A percentile compares a stretch with the other conserved stretches of the same genome.
Evolutionary conservation across 2,329 filamentous ascomycete genomes (phyloP).

Genomic region (Coniella lustricola): DNA sequence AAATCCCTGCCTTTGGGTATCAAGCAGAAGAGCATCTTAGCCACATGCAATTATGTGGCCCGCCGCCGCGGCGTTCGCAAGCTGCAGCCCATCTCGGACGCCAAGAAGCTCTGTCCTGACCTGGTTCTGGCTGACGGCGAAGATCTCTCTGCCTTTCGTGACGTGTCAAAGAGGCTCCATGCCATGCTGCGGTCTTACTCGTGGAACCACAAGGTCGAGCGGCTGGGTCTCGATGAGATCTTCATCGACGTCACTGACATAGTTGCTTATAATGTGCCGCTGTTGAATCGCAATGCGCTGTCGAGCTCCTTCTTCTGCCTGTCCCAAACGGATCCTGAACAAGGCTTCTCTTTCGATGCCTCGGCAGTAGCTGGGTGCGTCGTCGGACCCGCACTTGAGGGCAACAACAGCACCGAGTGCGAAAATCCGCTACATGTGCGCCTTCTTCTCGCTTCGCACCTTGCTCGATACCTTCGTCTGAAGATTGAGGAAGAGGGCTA

Average conservation of each 20-base stretch:
- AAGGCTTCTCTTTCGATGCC: slow-evolving; percentile 76
- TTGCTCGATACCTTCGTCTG: slow-evolving; percentile 66
- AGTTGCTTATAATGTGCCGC: slow-evolving; percentile 68
- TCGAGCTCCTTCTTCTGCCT: slow-evolving; percentile 72
- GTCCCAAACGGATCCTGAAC: slow-evolving; percentile 62
- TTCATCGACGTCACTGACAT: slow-evolving; percentile 81
- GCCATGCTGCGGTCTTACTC: slow-evolving; percentile 63
- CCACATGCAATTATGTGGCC: slow-evolving; percentile 92
- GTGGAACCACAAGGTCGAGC: slow-evolving; percentile 73
- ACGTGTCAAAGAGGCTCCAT: slow-evolving; percentile 78
- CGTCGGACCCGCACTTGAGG: slow-evolving; percentile 17
- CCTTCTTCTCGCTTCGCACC: slow-evolving; percentile 70
- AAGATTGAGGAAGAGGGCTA: slow-evolving; percentile 73
- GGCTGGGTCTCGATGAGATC: slow-evolving; percentile 86
- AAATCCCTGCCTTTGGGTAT: slow-evolving; percentile 71
- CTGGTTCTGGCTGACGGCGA: slow-evolving; percentile 82
- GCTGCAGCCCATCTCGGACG: slow-evolving; percentile 78
- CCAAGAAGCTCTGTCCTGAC: slow-evolving; percentile 72
- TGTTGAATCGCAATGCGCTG: slow-evolving; percentile 62
- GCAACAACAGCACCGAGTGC: not conserved
- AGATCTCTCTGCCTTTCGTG: slow-evolving; percentile 75
- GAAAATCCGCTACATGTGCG: slow-evolving; percentile 41
- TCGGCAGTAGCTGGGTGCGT: slow-evolving; percentile 58
- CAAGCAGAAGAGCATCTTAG: slow-evolving; percentile 87
- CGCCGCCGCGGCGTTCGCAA: slow-evolving; percentile 68